phyloP scores from a whole-genome alignment of 495 filamentous ascomycete species.

The Aspergillus bertholletiae region DNA sequence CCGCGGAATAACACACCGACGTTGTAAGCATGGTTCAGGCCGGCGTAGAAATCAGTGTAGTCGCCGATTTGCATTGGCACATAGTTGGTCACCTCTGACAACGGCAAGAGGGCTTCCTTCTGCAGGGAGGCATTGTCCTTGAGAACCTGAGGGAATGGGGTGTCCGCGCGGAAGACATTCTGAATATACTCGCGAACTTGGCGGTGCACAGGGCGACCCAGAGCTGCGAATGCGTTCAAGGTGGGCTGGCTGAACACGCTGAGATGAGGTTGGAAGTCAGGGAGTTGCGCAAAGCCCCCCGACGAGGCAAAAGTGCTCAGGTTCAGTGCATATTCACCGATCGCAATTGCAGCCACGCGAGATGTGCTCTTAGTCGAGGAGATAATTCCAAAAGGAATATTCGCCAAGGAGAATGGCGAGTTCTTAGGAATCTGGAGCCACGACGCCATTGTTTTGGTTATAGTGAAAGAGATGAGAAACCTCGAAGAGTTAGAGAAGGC shows the following conservation, averaged over 20 bases:
- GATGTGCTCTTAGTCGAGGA: constrained; percentile 48
- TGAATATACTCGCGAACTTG: constrained; percentile 73
- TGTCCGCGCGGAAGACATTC: constrained; percentile 60
- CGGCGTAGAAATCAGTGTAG: constrained; percentile 98
- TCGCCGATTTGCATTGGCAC: constrained; percentile 88
- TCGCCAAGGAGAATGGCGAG: constrained; percentile 79
- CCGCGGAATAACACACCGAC: constrained; percentile 83
- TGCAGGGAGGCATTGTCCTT: constrained; percentile 54
- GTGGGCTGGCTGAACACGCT: constrained; percentile 65
- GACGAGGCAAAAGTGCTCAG: constrained; percentile 59
- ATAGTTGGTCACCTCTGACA: constrained; percentile 63
- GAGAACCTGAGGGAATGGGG: constrained; percentile 55
- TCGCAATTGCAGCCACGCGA: constrained; percentile 70
- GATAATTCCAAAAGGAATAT: constrained; percentile 93
- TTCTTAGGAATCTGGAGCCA: constrained; percentile 64
- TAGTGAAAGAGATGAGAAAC: background rate
- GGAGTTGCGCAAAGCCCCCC: constrained; percentile 58
- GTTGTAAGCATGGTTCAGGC: constrained; percentile 80
- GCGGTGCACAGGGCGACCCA: constrained; percentile 68
- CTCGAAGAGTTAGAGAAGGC: background rate
- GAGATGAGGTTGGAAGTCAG: constrained; percentile 53
- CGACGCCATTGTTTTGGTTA: constrained; percentile 46
- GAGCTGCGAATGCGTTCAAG: constrained; percentile 77
- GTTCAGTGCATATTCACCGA: constrained; percentile 76
- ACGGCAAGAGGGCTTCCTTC: constrained; percentile 49